Conservation (phyloP, 2,329 filamentous ascomycete genomes). For the Clonostachys byssicola region DNA sequence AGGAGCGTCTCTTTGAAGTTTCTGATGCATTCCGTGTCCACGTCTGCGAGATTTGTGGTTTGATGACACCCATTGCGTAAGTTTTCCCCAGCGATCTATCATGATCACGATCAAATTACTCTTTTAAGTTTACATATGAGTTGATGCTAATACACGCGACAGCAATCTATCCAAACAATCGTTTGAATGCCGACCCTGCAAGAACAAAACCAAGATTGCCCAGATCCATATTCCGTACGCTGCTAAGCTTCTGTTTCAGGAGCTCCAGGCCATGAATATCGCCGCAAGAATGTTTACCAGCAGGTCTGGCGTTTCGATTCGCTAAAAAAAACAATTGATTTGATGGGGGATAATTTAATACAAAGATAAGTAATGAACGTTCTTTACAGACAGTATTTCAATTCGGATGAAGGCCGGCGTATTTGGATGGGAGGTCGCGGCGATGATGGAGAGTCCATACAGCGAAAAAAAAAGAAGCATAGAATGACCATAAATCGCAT, state of each 20-base stretch:
- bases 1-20: constrained; percentile 95
- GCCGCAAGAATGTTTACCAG: constrained; percentile 95
- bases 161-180: constrained; percentile 93
- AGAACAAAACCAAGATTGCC: constrained; percentile 98
- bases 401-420: too few species aligned
- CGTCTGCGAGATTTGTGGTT: constrained; percentile 95
- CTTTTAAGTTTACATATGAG: neutral
- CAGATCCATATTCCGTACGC: constrained; percentile 98
- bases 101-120: neutral
- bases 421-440: too few species aligned
- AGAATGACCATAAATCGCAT: too few species aligned
- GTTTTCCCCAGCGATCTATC: constrained; percentile 30
- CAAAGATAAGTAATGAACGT: neutral
- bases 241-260: constrained; percentile 96
- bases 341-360: neutral
- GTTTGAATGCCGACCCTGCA: constrained; percentile 95
- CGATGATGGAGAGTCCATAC: constrained; percentile 2
- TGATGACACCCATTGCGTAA: constrained; percentile 99
- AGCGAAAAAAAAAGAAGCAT: neutral
- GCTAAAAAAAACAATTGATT: constrained; percentile 30
- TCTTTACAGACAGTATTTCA: constrained; percentile 3
- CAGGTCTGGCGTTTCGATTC: constrained; percentile 69
- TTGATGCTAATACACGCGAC: constrained; percentile 23
- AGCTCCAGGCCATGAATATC: constrained; percentile 97
- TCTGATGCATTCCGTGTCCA: constrained; percentile 97